Evolutionary conservation across 768 basidiomycete species (phyloP), one percentile per base, ranked within the genome.

Genomic region (Neoboletus magnificus): DNA sequence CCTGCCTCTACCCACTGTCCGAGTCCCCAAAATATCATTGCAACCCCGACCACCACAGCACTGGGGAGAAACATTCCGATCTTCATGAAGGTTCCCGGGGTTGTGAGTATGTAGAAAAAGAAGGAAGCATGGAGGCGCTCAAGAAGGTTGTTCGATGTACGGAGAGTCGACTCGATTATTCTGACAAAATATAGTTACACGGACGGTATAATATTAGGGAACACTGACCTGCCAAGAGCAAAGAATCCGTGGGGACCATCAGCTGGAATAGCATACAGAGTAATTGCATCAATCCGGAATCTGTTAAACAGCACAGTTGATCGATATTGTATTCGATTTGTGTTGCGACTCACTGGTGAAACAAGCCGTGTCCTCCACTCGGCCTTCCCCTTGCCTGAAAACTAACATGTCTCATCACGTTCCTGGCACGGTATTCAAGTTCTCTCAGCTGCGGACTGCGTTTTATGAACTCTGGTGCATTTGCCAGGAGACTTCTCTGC

Each of bases 41-140:
- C 88, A 13, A 91, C 80, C 36, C 91, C 90, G 52, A 97, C 80
- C 4, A 98, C 69, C 36, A 98, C 80, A 1, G 84, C 91, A 52
- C 91, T 91, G 0, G 96, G 95, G 8, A 99, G 79, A 71, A 92
- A 99, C 63, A 78, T 83, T 3, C 94, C 95, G 29, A 98, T 93
- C 67, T 95, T 91, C 62, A 93, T 80, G 74, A 96, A 97, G 2
- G 78, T 80, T 6, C 73, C 76, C 1, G 84, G 78, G 37, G 75
- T 72, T 13, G 71, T 67, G 22, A 74, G 62, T 57, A 98, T 77
- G 74, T 95, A 98, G 75, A 98, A 94, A 77, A 98, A 98, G 73
- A 96, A 95, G 0, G 96, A 98, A 2, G 95, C 95, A 69, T 99
- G 97, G 22, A 98, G 83, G 16, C 97, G 85, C 67, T 99, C 97